A percentile compares a stretch with the other conserved stretches of the same genome.
phyloP scores from a whole-genome alignment of 2,329 filamentous ascomycete genomes.

The Fusarium begoniae region DNA sequence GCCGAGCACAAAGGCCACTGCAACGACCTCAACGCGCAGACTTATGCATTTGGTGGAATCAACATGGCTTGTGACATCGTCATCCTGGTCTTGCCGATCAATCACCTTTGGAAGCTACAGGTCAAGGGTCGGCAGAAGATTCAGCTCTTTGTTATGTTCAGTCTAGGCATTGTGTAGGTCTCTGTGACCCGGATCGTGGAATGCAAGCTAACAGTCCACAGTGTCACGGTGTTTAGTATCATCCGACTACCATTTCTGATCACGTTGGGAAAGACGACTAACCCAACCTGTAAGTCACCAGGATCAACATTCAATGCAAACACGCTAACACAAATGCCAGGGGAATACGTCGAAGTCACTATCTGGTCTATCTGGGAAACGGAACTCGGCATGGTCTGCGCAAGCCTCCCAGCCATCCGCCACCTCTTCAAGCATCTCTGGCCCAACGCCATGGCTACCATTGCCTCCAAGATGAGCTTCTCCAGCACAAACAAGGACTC shows the following conservation, averaged over 20 bases:
- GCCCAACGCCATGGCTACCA: slow-evolving; percentile 34
- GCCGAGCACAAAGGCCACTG: slow-evolving; percentile 20
- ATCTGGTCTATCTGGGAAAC: slow-evolving; percentile 39
- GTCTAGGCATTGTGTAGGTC: slow-evolving; percentile 24
- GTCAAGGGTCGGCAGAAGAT: slow-evolving; percentile 30
- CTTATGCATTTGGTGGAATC: slow-evolving; percentile 31
- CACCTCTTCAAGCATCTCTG: slow-evolving; percentile 35
- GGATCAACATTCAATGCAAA: no score
- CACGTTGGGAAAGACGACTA: slow-evolving; percentile 22
- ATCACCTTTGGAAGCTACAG: slow-evolving; percentile 23
- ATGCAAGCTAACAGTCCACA: neutral
- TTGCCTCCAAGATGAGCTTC: slow-evolving; percentile 27
- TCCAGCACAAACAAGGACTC: slow-evolving; percentile 14
- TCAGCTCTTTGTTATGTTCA: slow-evolving; percentile 33
- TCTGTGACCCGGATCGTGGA: no score
- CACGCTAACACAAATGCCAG: neutral
- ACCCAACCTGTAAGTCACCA: slow-evolving; percentile 24
- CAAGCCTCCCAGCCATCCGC: slow-evolving; percentile 32
- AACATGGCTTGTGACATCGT: slow-evolving; percentile 29
- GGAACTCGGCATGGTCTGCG: slow-evolving; percentile 34
- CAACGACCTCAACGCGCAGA: slow-evolving; percentile 32
- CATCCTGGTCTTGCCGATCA: slow-evolving; percentile 24
- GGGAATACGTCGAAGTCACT: slow-evolving; percentile 31
- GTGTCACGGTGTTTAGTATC: slow-evolving; percentile 30
- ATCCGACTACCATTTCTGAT: slow-evolving; percentile 29